Percentiles rank a stretch among this genome's conserved stretches.
These are phyloP conservation scores for Dunaliella primolecta DNA, from an alignment of 139 green algal genomes.

Conservation along the genomic window DNA sequence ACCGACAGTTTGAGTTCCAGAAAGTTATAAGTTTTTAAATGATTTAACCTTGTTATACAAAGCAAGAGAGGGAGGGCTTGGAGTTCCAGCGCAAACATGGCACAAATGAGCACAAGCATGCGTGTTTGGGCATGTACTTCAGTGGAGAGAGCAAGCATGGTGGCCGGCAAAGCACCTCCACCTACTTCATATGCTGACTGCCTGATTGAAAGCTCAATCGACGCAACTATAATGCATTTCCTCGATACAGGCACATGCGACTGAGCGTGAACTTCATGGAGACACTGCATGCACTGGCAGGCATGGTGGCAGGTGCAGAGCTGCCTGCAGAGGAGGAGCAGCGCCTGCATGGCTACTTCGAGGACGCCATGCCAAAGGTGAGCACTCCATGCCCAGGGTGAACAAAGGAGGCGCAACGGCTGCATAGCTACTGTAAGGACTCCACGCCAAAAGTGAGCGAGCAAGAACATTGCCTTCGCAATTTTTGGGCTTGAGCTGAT, in stretches of 20 bases:
- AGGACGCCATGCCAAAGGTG: conserved; percentile 31
- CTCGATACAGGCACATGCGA: not conserved
- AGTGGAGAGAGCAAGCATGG: too few species aligned
- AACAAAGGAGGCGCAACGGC: not conserved
- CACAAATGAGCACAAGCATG: not conserved
- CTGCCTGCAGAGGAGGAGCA: conserved; percentile 24
- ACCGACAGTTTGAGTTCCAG: not conserved
- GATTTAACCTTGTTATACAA: too few species aligned
- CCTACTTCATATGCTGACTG: not conserved
- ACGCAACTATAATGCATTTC: not conserved
- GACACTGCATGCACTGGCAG: conserved; percentile 68
- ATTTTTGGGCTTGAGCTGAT: not conserved
- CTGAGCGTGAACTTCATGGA: conserved; percentile 44
- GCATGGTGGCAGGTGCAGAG: conserved; percentile 44
- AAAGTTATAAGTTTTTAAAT: too few species aligned
- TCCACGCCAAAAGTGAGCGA: not conserved
- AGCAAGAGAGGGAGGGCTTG: too few species aligned
- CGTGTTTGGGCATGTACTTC: not conserved
- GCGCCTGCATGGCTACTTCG: conserved; percentile 9
- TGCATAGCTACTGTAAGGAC: not conserved
- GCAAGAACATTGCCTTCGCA: not conserved
- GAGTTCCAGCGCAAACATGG: not conserved
- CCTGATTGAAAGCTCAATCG: not conserved
- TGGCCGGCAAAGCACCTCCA: not conserved
- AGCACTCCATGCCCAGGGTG: conserved; percentile 29